Base-by-base conservation (phyloP, 805 yeast genomes). In the Debaryomyces hansenii region DNA sequence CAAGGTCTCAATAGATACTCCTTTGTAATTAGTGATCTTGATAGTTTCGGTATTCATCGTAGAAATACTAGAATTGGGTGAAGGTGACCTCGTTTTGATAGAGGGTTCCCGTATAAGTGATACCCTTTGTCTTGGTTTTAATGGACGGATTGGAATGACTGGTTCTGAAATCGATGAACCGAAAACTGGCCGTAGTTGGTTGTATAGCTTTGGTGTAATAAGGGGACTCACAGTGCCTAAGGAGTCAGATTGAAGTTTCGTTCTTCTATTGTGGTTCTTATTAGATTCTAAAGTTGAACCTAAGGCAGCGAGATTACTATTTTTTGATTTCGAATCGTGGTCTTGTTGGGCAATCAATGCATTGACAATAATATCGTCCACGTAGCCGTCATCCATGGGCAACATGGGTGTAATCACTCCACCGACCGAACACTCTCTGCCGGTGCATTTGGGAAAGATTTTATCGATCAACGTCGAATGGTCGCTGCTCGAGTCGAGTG, bases 1-100 rank as follows among this genome's bases (percentile, higher is more conserved):
- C 27, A 70, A 45, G 7, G 46, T 49, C 4, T 70, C 73, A 8
- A 59, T 32, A 27, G 70, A 47, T 11, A 62, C 41, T 14, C 32
- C 41, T 21, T 49, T 50, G 44, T 64, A 57, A 12, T 42, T 41
- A 3, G 41, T 28, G 9, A 59, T 56, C 32, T 58, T 47, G 2
- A 61, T 52, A 8, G 61, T 43, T 10, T 52, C 43, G 2, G 60
- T 57, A 32, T 47, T 53, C 9, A 44, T 47, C 4, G 63, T 53
- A 4, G 61, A 51, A 16, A 50, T 42, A 32, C 54, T 57, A 12
- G 57, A 54, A 32, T 48, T 42, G 6, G 66, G 66, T 7, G 64
- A 57, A 2, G 62, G 56, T 1, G 58, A 48, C 18, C 57, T 47
- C 8, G 47, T 44, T 24, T 10, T 10, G 11, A 39, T 15, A 14